Base-by-base conservation (phyloP, 1,284 basidiomycete species). In the Abortiporus biennis region DNA sequence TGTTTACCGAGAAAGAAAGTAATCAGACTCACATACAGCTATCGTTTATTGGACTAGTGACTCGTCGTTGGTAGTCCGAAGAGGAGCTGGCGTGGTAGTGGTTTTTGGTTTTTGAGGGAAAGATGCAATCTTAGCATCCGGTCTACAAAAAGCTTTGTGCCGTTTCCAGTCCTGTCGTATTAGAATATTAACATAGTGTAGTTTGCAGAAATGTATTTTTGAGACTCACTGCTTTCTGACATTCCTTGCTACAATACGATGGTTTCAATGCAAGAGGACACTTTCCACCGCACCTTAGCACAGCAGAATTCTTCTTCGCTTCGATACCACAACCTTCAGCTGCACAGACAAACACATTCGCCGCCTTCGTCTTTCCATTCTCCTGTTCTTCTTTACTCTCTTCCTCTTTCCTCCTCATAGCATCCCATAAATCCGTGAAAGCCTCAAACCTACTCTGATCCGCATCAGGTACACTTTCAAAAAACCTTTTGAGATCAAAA, bases 231-330 rank as follows among this genome's bases (percentile, higher is more conserved):
- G 42, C 39, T 32, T 23, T 44, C 31, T 52, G 50, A 33, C 50
- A 52, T 29, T 50, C 43, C 35, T 52, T 52, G 43, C 50, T 52
- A 37, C 50, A 52, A 32, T 52, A 52, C 4, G 40, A 43, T 8
- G 48, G 50, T 23, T 52, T 52, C 15, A 32, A 11, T 9, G 46
- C 46, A 8, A 22, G 6, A 2, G 46, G 36, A 22, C 50, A 52
- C 15, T 40, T 43, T 6, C 50, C 50, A 3, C 31, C 41, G 30
- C 50, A 52, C 17, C 40, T 17, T 38, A 30, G 25, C 12, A 52
- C 37, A 17, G 37, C 50, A 5, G 50, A 44, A 33, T 47, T 48
- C 31, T 42, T 35, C 25, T 44, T 44, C 4, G 40, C 50, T 21
- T 46, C 39, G 25, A 52, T 49, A 6, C 48, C 48, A 29, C 50